phyloP scores from a whole-genome alignment of 73 alveolate genomes.

The Stentor roeselii region DNA sequence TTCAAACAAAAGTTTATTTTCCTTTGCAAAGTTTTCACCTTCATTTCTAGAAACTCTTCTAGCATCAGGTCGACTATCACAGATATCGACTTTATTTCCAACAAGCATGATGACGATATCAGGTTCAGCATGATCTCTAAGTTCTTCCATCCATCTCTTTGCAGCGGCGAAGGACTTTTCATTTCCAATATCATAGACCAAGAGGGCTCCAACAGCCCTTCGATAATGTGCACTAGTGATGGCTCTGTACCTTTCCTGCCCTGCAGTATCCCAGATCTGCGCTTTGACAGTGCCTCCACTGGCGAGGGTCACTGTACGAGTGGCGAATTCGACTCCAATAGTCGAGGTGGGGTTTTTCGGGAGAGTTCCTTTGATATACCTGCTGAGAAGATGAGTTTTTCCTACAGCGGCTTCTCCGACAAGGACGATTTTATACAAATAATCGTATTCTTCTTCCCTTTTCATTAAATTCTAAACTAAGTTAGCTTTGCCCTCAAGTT shows the following conservation, averaged over 20 bases:
- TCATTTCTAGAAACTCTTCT: background rate
- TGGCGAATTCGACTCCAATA: conserved; percentile 78
- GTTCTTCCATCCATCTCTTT: conserved; percentile 46
- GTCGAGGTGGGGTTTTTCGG: conserved; percentile 50
- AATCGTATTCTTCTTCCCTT: too few relatives aligned
- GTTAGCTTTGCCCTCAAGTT: conserved; percentile 29
- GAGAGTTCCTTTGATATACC: conserved; percentile 42
- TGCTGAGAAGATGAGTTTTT: conserved; percentile 51
- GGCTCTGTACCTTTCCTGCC: conserved; percentile 62
- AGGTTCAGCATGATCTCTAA: conserved; percentile 43
- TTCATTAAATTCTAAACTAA: conserved; percentile 2
- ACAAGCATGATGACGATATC: conserved; percentile 18
- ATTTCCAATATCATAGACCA: conserved; percentile 49
- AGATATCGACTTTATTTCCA: conserved; percentile 52
- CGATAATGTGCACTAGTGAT: conserved; percentile 53
- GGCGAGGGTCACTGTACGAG: conserved; percentile 48
- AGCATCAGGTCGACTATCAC: conserved; percentile 17
- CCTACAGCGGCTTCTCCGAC: conserved; percentile 71
- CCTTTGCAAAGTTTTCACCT: background rate
- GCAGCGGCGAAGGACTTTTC: conserved; percentile 43
- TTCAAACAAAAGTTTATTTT: background rate
- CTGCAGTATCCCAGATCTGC: conserved; percentile 73
- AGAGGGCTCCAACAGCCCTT: conserved; percentile 56
- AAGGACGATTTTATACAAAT: conserved; percentile 45
- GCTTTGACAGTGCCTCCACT: conserved; percentile 53